phyloP scores from a whole-genome alignment of 2,329 filamentous ascomycete genomes.

The Ilyonectria sp. region DNA sequence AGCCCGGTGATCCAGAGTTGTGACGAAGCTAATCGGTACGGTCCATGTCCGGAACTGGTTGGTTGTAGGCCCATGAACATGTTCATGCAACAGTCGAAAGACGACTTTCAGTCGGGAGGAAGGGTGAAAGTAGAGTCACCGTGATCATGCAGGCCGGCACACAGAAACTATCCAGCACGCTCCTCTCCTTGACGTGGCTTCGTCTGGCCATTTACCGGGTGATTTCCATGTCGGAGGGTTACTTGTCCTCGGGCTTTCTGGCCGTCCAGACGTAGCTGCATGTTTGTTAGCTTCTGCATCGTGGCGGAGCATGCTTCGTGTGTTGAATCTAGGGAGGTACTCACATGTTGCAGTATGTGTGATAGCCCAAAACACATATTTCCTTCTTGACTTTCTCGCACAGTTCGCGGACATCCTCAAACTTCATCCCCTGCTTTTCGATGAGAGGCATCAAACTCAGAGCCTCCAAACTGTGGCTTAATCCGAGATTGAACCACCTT shows the following conservation, averaged over 20 bases:
- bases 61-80: conserved; percentile 8
- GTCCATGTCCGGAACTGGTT: background rate
- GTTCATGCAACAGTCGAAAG: background rate
- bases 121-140: background rate
- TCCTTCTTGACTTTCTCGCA: conserved; percentile 76
- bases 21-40: conserved; percentile 10
- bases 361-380: conserved; percentile 77
- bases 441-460: conserved; percentile 82
- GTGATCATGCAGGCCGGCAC: background rate
- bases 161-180: background rate
- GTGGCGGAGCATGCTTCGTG: background rate
- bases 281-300: conserved; percentile 1
- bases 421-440: conserved; percentile 58
- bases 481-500: conserved; percentile 86
- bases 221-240: conserved; percentile 14
- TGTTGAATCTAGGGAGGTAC: conserved; percentile 55
- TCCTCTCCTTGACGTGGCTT: background rate
- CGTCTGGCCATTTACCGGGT: conserved; percentile 1
- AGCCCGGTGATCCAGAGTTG: conserved; percentile 3
- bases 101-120: background rate
- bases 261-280: conserved; percentile 48
- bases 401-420: conserved; percentile 76
- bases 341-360: conserved; percentile 84
- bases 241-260: conserved; percentile 39
- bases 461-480: conserved; percentile 81